Percentiles rank a stretch among this genome's conserved stretches.
Evolutionary conservation across 306 rosid species (phyloP).

Genomic region (Gynostemma pentaphyllum): DNA sequence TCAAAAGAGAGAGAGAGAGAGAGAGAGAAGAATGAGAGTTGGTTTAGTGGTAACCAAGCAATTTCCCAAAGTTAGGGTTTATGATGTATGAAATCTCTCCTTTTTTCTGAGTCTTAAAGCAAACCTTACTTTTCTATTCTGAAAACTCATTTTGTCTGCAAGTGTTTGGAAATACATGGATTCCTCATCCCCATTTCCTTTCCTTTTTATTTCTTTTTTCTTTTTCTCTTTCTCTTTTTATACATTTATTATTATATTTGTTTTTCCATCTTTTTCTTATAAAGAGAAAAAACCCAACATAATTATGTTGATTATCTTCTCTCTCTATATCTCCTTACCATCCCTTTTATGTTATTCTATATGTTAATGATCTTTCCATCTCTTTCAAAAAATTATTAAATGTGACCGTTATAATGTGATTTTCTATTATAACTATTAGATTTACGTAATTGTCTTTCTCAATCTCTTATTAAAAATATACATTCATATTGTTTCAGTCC

Average conservation of each 20-base stretch:
- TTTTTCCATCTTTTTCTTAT: background rate
- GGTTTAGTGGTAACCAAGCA: constrained; percentile 13
- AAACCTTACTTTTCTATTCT: constrained; percentile 63
- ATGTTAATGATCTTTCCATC: too few relatives aligned
- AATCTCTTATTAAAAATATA: too few relatives aligned
- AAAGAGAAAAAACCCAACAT: background rate
- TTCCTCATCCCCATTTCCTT: constrained; percentile 44
- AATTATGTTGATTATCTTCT: background rate
- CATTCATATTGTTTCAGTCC: too few relatives aligned
- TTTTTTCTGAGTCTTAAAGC: constrained; percentile 97
- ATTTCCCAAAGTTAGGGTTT: constrained; percentile 71
- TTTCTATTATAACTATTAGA: too few relatives aligned
- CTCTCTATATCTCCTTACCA: too few relatives aligned
- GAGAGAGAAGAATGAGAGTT: background rate
- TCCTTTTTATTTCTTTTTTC: constrained; percentile 17
- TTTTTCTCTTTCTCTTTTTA: too few relatives aligned
- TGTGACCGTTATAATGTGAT: too few relatives aligned
- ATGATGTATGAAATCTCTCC: constrained; percentile 79
- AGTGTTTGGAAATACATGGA: constrained; percentile 85
- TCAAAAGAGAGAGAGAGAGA: background rate
- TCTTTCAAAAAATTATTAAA: too few relatives aligned
- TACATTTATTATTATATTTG: too few relatives aligned
- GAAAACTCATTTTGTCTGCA: constrained; percentile 77
- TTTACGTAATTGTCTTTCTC: too few relatives aligned
- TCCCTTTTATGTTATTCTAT: too few relatives aligned